These are phyloP conservation scores for Chlamydomonas sp. DNA, from an alignment of 139 green algal species.

Conservation along the genomic window DNA sequence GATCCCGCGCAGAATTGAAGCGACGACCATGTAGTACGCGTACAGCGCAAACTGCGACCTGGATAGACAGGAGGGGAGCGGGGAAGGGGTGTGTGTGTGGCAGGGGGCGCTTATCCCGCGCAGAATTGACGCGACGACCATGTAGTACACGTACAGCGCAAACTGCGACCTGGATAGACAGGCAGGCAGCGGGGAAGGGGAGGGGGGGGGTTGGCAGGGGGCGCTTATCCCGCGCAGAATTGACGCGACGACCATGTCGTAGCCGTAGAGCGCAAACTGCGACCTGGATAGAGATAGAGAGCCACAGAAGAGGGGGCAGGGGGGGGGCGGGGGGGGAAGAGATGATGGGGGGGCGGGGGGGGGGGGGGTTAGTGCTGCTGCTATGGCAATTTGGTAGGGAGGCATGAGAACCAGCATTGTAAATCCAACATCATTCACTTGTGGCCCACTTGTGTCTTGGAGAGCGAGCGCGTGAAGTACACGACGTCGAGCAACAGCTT, in stretches of 20 bases:
- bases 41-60: constrained; percentile 66
- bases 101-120: constrained; percentile 33
- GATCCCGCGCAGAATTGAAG: constrained; percentile 63
- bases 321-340: no score
- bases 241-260: constrained; percentile 60
- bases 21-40: constrained; percentile 62
- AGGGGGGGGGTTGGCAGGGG: constrained; percentile 56
- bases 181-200: constrained; percentile 85
- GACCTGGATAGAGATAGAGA: constrained; percentile 76
- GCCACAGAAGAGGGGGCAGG: constrained; percentile 89
- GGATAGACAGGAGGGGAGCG: constrained; percentile 90
- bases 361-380: background rate
- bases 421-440: no score
- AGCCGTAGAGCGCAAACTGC: constrained; percentile 68
- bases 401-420: background rate
- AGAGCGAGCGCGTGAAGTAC: constrained; percentile 83
- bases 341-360: background rate
- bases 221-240: constrained; percentile 45
- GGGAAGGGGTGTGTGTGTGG: constrained; percentile 85
- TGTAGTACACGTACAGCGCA: constrained; percentile 68
- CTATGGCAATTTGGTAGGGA: no score
- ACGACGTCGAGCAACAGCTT: constrained; percentile 89
- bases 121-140: constrained; percentile 59
- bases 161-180: constrained; percentile 83
- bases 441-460: constrained; percentile 82